These are phyloP conservation scores for Irpex lacteus DNA, from an alignment of 1,284 basidiomycete genomes.

Conservation along the genomic window DNA sequence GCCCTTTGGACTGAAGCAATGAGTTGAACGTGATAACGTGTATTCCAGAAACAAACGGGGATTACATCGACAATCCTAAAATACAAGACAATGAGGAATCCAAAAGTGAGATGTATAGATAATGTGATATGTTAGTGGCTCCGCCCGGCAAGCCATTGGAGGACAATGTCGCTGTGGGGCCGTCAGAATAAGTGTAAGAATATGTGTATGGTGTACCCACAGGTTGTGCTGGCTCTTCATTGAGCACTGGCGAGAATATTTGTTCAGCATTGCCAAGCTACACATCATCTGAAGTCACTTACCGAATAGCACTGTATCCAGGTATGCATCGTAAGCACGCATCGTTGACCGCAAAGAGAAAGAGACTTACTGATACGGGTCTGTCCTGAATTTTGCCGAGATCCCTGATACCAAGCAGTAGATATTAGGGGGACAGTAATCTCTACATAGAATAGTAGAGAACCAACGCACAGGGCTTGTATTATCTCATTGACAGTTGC, in stretches of 20 bases:
- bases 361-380: conserved; percentile 77
- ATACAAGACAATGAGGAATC: conserved; percentile 1
- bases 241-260: no score
- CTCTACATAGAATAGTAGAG: conserved; percentile 2
- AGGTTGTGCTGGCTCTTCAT: conserved; percentile 96
- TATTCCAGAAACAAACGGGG: neutral
- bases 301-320: conserved; percentile 74
- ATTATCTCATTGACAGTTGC: conserved; percentile 84
- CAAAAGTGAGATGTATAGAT: neutral
- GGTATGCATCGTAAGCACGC: neutral
- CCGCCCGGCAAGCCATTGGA: conserved; percentile 70
- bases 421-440: neutral
- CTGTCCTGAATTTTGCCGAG: conserved; percentile 81
- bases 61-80: neutral
- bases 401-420: conserved; percentile 43
- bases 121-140: conserved; percentile 44
- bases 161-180: conserved; percentile 58
- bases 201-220: conserved; percentile 37
- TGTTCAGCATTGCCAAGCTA: conserved; percentile 19
- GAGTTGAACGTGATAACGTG: neutral
- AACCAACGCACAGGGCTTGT: conserved; percentile 62
- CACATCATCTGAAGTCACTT: conserved; percentile 25
- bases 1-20: neutral
- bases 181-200: neutral
- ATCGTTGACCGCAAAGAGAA: neutral